Evolutionary conservation across 1,139 yeast species (phyloP).

Genomic region (Taiozyma onychis): DNA sequence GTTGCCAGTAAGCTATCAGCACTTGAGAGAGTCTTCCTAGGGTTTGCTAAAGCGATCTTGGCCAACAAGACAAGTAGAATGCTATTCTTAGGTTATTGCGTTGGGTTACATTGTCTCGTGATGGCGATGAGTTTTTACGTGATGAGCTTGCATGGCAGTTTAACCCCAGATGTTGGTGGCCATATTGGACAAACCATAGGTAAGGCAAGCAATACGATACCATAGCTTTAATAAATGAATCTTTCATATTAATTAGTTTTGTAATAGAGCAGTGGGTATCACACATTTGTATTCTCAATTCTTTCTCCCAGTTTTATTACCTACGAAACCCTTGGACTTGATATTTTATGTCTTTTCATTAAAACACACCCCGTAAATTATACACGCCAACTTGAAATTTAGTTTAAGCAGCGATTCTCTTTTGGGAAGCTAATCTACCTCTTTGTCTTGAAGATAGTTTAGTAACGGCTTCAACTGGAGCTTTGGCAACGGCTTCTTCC

Average conservation of each 20-base stretch:
- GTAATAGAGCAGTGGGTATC: not conserved
- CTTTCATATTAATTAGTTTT: not conserved
- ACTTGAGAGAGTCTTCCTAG: slow-evolving; percentile 70
- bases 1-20: slow-evolving; percentile 71
- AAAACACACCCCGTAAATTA: slow-evolving; percentile 12
- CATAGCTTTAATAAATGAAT: not conserved
- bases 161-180: slow-evolving; percentile 43
- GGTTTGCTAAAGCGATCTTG: slow-evolving; percentile 66
- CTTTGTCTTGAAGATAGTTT: slow-evolving; percentile 87
- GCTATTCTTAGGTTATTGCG: slow-evolving; percentile 68
- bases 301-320: not conserved
- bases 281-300: not conserved
- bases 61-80: slow-evolving; percentile 71
- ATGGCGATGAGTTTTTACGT: slow-evolving; percentile 59
- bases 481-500: slow-evolving; percentile 91
- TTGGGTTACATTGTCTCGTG: slow-evolving; percentile 69
- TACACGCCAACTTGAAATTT: slow-evolving; percentile 4
- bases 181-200: slow-evolving; percentile 14
- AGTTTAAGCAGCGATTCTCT: slow-evolving; percentile 52
- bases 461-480: slow-evolving; percentile 76
- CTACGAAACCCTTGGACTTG: not conserved
- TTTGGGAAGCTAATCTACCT: slow-evolving; percentile 87
- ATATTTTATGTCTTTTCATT: slow-evolving; percentile 12
- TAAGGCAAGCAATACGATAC: slow-evolving; percentile 7
- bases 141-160: slow-evolving; percentile 40